Percentiles rank a stretch among this genome's conserved stretches.
phyloP scores from a whole-genome alignment of 2,329 filamentous ascomycete species.

The Lachnellula subtilissima region DNA sequence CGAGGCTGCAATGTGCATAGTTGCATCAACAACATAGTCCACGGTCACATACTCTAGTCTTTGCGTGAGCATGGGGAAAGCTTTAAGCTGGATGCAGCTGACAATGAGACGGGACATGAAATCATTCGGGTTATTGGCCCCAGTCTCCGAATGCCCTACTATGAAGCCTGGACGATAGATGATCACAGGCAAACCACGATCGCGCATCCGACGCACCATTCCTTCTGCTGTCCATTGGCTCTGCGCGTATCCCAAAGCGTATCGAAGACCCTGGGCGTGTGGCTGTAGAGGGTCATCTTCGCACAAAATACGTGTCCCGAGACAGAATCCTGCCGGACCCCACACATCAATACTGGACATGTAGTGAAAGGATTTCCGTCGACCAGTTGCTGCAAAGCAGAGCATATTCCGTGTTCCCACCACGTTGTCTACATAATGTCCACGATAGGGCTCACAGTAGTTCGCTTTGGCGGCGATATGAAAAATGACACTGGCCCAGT shows the following conservation, averaged over 20 bases:
- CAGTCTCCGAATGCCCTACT: not conserved
- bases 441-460: not conserved
- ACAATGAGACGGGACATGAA: not conserved
- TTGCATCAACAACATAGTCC: not conserved
- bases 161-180: constrained; percentile 2
- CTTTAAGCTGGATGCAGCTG: not conserved
- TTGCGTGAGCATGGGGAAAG: not conserved
- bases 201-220: not conserved
- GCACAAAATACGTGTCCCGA: not conserved
- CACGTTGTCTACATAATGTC: not conserved
- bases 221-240: not conserved
- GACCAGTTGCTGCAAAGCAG: not conserved
- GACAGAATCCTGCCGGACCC: not conserved
- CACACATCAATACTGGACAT: not conserved
- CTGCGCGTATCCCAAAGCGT: not conserved
- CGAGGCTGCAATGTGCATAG: not conserved
- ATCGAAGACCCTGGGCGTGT: not conserved
- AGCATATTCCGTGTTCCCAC: not conserved
- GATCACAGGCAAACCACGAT: not conserved
- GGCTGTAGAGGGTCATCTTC: not conserved
- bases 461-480: not conserved
- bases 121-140: not conserved
- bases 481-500: not conserved
- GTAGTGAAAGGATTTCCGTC: not conserved
- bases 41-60: not conserved